Evolutionary conservation across 2,329 filamentous ascomycete species (phyloP), one percentile per base, ranked within the genome.

Genomic region (Colletotrichum theobromicola): DNA sequence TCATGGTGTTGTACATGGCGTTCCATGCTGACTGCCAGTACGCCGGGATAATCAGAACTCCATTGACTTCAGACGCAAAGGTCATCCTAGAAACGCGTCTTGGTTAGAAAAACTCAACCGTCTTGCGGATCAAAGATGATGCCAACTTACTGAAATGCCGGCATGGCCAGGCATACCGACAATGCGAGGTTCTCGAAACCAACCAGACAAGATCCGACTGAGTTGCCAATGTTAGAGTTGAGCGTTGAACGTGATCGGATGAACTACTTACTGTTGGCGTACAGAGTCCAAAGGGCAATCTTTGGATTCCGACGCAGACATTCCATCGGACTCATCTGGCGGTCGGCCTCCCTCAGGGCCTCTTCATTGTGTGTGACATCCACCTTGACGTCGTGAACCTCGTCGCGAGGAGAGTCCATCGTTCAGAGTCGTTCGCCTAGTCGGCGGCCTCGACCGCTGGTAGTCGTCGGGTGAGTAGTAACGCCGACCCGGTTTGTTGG

Each of bases 11-110:
- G 65, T 76, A 77, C 55, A 67, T 70, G 16, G 77, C 77, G 66
- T 75, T 79, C 78, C 78, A 79, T 32, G 72, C 72, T 15, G 77
- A 77, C 37, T 79, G 77, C 78, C 78, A 79, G 58, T 76, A 73
- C 63, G 78, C 78, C 9, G 78, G 77, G 28, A 79, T 78, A 9
- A 77, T 76, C n/a, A 76, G 70, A 21, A 42, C 35, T 58, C 76
- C 76, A 46, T 77, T 77, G 62, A 77, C 73, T 34, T 76, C 75
- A 35, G 70, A 66, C 15, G 76, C 76, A 53, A 77, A 77, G 4
- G 73, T 77, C 74, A 67, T 77, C 28, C 72, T 75, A 13, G 18
- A n/a, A 9, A 50, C 7, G 8, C 21, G 15, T 8, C 16, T 1
- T 28, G 2, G 21, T 72, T n/a, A 72, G 62, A 12, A 28, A 15